A percentile compares a stretch with the other conserved stretches of the same genome.
Evolutionary conservation across 1,139 yeast genomes (phyloP).

Genomic region (Magnusiomyces tetraspermus): DNA sequence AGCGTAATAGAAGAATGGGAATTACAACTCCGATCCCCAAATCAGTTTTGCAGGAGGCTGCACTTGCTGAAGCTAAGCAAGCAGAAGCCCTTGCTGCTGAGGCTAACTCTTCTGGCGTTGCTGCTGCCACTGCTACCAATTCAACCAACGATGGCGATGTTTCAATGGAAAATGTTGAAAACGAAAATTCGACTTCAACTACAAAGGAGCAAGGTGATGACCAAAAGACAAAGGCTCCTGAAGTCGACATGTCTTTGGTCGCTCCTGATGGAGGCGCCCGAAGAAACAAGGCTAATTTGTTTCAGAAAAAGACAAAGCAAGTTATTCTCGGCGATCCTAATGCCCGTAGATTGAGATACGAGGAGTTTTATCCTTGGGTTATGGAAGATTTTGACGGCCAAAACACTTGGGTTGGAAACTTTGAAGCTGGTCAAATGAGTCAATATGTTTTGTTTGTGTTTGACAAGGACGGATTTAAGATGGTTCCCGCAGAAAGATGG

Average conservation of each 20-base stretch:
- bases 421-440: conserved; percentile 89
- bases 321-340: conserved; percentile 70
- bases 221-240: conserved; percentile 26
- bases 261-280: conserved; percentile 95
- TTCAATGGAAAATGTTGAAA: conserved; percentile 3
- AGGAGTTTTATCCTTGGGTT: conserved; percentile 97
- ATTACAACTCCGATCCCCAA: conserved; percentile 26
- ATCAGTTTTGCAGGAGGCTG: conserved; percentile 11
- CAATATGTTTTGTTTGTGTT: conserved; percentile 77
- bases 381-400: conserved; percentile 91
- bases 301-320: conserved; percentile 79
- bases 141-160: neutral
- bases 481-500: conserved; percentile 92
- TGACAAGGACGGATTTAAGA: conserved; percentile 79
- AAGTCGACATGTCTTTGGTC: conserved; percentile 46
- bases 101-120: conserved; percentile 7
- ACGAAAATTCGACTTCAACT: conserved; percentile 26
- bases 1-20: conserved; percentile 46
- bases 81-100: conserved; percentile 16
- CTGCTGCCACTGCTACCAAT: conserved; percentile 10
- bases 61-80: conserved; percentile 17
- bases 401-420: conserved; percentile 91
- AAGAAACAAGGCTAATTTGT: conserved; percentile 49
- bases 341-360: conserved; percentile 76
- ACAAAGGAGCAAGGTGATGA: conserved; percentile 24